phyloP scores from a whole-genome alignment of 352 stramenopile species.

The Sclerospora graminicola region DNA sequence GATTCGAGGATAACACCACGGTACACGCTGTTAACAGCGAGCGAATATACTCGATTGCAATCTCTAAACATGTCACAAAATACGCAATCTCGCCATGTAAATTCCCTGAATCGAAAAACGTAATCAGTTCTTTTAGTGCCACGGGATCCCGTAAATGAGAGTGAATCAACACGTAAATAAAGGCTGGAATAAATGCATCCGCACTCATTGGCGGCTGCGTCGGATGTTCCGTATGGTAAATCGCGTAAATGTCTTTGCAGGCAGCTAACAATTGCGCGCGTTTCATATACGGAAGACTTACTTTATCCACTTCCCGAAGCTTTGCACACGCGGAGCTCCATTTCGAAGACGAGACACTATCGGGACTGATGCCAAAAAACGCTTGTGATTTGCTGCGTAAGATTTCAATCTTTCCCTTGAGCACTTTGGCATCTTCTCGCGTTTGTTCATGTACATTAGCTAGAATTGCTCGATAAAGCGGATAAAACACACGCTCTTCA shows the following conservation, averaged over 20 bases:
- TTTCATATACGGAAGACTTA: conserved; percentile 79
- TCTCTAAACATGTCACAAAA: conserved; percentile 83
- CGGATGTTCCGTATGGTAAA: conserved; percentile 64
- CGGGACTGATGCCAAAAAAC: conserved; percentile 74
- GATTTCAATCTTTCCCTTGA: conserved; percentile 78
- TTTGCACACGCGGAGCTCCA: conserved; percentile 50
- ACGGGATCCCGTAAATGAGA: conserved; percentile 55
- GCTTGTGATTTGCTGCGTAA: conserved; percentile 64
- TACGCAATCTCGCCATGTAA: conserved; percentile 75
- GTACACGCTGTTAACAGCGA: conserved; percentile 77
- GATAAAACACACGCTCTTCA: conserved; percentile 77
- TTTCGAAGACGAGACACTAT: conserved; percentile 46
- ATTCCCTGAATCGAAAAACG: conserved; percentile 57
- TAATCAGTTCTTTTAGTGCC: conserved; percentile 70
- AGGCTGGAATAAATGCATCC: conserved; percentile 80
- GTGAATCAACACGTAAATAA: conserved; percentile 84
- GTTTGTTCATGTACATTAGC: conserved; percentile 52
- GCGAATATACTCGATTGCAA: conserved; percentile 82
- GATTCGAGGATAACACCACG: conserved; percentile 54
- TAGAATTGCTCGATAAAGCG: conserved; percentile 58
- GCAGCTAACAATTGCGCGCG: conserved; percentile 54
- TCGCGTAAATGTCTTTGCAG: conserved; percentile 78
- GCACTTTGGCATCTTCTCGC: conserved; percentile 52
- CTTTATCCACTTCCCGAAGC: conserved; percentile 67
- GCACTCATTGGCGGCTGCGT: conserved; percentile 70